A percentile compares a stretch with the other conserved stretches of the same genome.
phyloP scores from a whole-genome alignment of 371 early-diverging fungal species.

The Mortierella sp. region DNA sequence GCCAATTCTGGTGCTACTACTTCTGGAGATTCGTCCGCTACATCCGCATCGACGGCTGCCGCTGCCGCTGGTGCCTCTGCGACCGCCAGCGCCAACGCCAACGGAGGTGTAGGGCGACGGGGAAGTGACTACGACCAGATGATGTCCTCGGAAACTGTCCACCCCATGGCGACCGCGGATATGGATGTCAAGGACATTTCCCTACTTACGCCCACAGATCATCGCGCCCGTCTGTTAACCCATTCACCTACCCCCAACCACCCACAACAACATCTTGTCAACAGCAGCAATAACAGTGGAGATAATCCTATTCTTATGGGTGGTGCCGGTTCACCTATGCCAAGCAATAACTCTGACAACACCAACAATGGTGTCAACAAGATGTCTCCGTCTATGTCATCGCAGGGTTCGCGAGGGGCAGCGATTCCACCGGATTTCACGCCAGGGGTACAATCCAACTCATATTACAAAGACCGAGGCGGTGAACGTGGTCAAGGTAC shows the following conservation, averaged over 20 bases:
- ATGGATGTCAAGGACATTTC: conserved; percentile 10
- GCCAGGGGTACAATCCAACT: conserved; percentile 39
- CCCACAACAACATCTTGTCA: conserved; percentile 17
- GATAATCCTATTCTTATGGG: not conserved
- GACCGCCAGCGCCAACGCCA: not conserved
- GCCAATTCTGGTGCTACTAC: not conserved
- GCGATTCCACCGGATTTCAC: conserved; percentile 32
- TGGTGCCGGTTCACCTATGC: conserved; percentile 9
- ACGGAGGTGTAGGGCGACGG: not conserved
- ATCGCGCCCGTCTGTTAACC: conserved; percentile 40
- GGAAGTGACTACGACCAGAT: too few species aligned
- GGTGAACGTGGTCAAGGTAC: conserved; percentile 19
- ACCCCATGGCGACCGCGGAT: conserved; percentile 22
- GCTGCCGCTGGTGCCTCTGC: not conserved
- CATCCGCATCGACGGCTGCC: not conserved
- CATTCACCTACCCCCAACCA: conserved; percentile 36
- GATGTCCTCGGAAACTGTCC: conserved; percentile 8
- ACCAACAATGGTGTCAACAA: not conserved
- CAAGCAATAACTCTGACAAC: not conserved
- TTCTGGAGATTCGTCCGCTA: not conserved
- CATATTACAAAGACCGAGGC: conserved; percentile 13
- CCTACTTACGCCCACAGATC: conserved; percentile 19
- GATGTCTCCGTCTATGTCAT: not conserved
- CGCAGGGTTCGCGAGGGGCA: conserved; percentile 9
- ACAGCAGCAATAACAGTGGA: not conserved